phyloP scores from a whole-genome alignment of 208 protist species.

The Willaertia magna region DNA sequence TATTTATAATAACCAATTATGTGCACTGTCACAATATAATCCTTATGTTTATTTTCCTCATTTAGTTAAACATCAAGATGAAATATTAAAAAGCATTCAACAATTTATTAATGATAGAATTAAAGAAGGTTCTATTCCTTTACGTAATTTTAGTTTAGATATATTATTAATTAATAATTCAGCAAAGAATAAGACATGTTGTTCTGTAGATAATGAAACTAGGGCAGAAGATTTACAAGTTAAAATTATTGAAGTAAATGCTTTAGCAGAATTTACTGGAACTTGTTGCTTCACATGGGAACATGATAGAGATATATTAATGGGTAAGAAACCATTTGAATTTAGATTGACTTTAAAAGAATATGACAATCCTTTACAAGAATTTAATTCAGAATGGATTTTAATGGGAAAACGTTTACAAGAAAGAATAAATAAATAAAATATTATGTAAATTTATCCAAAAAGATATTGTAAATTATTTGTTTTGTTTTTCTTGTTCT shows the following conservation, averaged over 20 bases:
- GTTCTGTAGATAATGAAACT: not conserved
- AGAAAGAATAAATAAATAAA: no score
- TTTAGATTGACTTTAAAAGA: no score
- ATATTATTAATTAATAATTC: not conserved
- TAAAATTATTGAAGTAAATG: constrained; percentile 4
- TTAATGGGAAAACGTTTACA: no score
- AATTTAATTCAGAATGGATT: no score
- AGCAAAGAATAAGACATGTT: not conserved
- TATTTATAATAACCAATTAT: not conserved
- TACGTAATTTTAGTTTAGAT: not conserved
- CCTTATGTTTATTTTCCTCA: not conserved
- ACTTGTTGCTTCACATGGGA: not conserved
- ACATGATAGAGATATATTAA: not conserved
- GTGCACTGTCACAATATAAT: not conserved
- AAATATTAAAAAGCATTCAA: no score
- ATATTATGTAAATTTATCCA: no score
- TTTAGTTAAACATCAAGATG: not conserved
- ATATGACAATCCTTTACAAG: no score
- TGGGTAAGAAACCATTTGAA: not conserved
- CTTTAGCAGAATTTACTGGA: not conserved
- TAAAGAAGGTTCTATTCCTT: no score
- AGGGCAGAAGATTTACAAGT: not conserved
- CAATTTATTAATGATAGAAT: no score
- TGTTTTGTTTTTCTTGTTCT: no score
- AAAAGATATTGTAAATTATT: no score